Percentiles rank a stretch among this genome's conserved stretches.
Conservation (phyloP, 768 basidiomycete genomes). For the Scleroderma bovista region DNA sequence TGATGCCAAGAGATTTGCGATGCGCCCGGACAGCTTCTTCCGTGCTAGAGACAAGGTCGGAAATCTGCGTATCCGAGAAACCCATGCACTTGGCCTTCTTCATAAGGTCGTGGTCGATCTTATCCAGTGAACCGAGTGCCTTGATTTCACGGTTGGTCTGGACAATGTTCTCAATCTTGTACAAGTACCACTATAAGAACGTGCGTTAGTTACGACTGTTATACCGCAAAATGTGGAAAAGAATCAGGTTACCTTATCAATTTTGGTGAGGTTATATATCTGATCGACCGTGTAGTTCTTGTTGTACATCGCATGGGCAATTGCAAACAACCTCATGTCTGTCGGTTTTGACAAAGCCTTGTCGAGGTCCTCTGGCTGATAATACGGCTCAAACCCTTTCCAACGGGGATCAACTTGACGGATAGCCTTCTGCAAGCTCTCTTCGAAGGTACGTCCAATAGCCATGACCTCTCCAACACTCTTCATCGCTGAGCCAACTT, state of each 20-base stretch:
- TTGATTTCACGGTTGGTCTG: slow-evolving; percentile 75
- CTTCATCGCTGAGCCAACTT: slow-evolving; percentile 96
- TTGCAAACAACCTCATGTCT: slow-evolving; percentile 93
- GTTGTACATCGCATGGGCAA: slow-evolving; percentile 97
- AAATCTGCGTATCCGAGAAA: slow-evolving; percentile 91
- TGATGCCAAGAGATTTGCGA: slow-evolving; percentile 84
- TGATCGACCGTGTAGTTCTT: slow-evolving; percentile 85
- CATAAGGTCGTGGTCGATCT: slow-evolving; percentile 73
- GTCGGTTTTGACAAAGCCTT: slow-evolving; percentile 76
- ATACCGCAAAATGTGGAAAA: not conserved
- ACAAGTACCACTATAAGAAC: slow-evolving; percentile 79
- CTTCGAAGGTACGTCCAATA: slow-evolving; percentile 96
- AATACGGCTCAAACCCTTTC: slow-evolving; percentile 95
- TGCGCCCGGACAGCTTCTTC: slow-evolving; percentile 79
- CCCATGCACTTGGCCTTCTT: slow-evolving; percentile 88
- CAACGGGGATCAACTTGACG: slow-evolving; percentile 96
- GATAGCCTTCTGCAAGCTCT: slow-evolving; percentile 96
- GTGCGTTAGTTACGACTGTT: not conserved
- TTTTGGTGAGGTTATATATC: slow-evolving; percentile 93
- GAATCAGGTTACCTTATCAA: slow-evolving; percentile 68
- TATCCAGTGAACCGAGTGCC: slow-evolving; percentile 60
- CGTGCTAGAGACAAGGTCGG: slow-evolving; percentile 64
- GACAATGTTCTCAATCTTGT: slow-evolving; percentile 99
- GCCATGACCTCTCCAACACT: slow-evolving; percentile 99
- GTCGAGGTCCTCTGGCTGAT: slow-evolving; percentile 82